phyloP scores from a whole-genome alignment of 495 filamentous ascomycete genomes.

The Xylaria venustula region DNA sequence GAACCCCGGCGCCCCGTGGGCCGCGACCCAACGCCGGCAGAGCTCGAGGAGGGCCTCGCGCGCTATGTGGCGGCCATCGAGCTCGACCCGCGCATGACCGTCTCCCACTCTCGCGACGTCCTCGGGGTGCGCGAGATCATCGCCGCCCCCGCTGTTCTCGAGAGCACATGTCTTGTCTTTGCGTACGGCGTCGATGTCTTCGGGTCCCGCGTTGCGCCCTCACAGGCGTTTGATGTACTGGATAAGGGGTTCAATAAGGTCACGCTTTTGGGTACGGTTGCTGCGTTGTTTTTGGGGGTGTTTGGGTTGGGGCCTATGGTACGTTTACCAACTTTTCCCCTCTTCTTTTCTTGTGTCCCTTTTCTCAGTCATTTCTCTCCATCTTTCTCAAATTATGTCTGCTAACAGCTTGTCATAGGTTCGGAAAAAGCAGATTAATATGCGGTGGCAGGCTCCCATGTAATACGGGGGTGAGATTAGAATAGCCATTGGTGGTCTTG shows the following conservation, averaged over 20 bases:
- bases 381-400: not conserved
- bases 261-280: conserved; percentile 77
- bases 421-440: conserved; percentile 40
- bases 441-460: conserved; percentile 31
- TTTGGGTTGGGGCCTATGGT: conserved; percentile 82
- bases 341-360: not conserved
- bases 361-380: not conserved
- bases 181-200: conserved; percentile 89
- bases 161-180: conserved; percentile 89
- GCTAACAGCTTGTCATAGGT: conserved; percentile 25
- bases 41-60: conserved; percentile 80
- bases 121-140: conserved; percentile 70
- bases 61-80: conserved; percentile 74
- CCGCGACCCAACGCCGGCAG: conserved; percentile 74
- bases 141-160: conserved; percentile 73
- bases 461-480: not conserved
- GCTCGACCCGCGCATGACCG: conserved; percentile 76
- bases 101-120: conserved; percentile 83
- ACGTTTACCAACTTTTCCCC: no score
- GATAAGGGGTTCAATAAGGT: conserved; percentile 91
- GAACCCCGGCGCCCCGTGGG: conserved; percentile 87
- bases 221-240: conserved; percentile 84
- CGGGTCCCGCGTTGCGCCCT: conserved; percentile 79
- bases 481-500: not conserved
- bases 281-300: conserved; percentile 72